Evolutionary conservation across 2,329 filamentous ascomycete species (phyloP).

Genomic region (Colletotrichum aenigma): DNA sequence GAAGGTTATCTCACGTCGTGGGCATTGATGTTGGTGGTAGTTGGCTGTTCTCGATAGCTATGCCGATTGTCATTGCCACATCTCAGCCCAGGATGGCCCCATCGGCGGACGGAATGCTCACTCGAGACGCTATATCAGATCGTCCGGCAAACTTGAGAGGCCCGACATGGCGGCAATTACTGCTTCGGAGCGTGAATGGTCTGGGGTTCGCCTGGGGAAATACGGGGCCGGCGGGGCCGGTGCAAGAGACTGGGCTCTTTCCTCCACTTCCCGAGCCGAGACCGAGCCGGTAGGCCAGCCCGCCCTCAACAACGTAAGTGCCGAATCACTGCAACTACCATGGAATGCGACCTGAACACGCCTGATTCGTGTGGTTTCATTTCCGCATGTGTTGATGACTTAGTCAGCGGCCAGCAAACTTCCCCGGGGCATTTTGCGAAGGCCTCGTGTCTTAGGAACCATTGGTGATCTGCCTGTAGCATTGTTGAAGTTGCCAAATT

Average conservation of each 20-base stretch:
- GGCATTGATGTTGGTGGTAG: background rate
- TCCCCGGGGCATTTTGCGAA: background rate
- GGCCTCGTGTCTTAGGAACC: background rate
- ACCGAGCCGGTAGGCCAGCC: background rate
- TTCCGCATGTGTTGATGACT: background rate
- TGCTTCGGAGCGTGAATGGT: background rate
- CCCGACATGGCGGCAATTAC: background rate
- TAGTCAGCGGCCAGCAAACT: background rate
- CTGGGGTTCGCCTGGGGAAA: background rate
- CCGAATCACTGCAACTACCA: background rate
- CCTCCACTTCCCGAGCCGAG: constrained; percentile 14
- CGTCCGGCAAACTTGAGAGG: background rate
- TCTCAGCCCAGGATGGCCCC: background rate
- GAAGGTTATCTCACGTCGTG: background rate
- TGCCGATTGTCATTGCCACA: background rate
- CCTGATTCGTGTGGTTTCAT: background rate
- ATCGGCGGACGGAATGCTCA: background rate
- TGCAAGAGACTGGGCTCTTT: too few species aligned
- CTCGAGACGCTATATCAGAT: background rate
- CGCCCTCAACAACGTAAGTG: background rate
- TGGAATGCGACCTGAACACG: background rate
- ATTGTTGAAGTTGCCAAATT: background rate
- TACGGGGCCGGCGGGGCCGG: constrained; percentile 12
- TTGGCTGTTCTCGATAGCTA: background rate
- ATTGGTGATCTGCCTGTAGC: background rate